phyloP scores from a whole-genome alignment of 768 basidiomycete genomes.

The Pleurotus cornucopiae region DNA sequence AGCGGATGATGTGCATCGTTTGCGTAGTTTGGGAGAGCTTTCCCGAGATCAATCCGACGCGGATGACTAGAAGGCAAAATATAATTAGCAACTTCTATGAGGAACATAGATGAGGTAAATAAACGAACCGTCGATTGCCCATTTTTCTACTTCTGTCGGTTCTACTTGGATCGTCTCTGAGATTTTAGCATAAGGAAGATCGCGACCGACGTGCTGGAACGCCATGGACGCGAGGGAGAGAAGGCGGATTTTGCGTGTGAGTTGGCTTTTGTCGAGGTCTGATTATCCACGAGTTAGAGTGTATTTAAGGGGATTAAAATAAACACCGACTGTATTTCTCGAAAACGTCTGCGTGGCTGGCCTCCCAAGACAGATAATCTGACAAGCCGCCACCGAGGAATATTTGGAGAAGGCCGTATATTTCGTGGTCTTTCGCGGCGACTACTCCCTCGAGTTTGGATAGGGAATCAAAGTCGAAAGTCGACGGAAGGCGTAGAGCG shows the following conservation, averaged over 20 bases:
- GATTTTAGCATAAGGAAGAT: slow-evolving; percentile 68
- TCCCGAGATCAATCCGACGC: slow-evolving; percentile 71
- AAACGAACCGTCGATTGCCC: slow-evolving; percentile 77
- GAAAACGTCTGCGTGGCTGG: slow-evolving; percentile 42
- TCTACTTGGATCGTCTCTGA: slow-evolving; percentile 65
- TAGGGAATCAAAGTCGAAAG: slow-evolving; percentile 80
- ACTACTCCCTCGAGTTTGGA: slow-evolving; percentile 74
- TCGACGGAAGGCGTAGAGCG: slow-evolving; percentile 57
- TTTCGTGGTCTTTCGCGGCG: slow-evolving; percentile 59
- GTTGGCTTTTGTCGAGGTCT: slow-evolving; percentile 55
- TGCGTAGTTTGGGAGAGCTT: slow-evolving; percentile 82
- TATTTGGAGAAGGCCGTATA: slow-evolving; percentile 72
- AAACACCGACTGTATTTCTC: slow-evolving; percentile 52
- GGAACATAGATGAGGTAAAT: not conserved
- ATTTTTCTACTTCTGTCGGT: slow-evolving; percentile 68
- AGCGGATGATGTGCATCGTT: slow-evolving; percentile 66
- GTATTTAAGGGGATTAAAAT: slow-evolving; percentile 1
- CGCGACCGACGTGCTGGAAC: slow-evolving; percentile 71
- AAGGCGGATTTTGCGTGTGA: slow-evolving; percentile 79
- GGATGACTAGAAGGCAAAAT: slow-evolving; percentile 55
- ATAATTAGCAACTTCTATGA: not conserved
- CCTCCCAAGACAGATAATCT: slow-evolving; percentile 61
- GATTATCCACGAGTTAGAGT: slow-evolving; percentile 7
- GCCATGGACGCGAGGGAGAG: slow-evolving; percentile 73
- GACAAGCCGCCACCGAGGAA: slow-evolving; percentile 63